These are phyloP conservation scores for Sistotremastrum niveocremeum DNA, from an alignment of 768 basidiomycete species.

Conservation along the genomic window DNA sequence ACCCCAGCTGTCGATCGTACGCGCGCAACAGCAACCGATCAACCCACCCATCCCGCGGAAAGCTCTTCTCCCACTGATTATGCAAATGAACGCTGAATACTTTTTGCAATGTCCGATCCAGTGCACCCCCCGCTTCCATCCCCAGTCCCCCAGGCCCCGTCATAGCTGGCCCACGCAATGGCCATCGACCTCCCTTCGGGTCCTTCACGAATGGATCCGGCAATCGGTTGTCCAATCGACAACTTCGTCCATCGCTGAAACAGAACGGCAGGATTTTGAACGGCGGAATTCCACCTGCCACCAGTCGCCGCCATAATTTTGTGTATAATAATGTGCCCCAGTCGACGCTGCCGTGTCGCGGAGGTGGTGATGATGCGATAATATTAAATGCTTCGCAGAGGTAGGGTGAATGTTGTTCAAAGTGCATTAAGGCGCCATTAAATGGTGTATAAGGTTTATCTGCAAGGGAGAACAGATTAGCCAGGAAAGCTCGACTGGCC, in stretches of 20 bases:
- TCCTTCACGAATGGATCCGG: slow-evolving; percentile 71
- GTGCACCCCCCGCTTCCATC: slow-evolving; percentile 44
- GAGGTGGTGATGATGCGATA: slow-evolving; percentile 64
- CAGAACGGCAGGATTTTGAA: slow-evolving; percentile 94
- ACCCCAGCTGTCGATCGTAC: slow-evolving; percentile 32
- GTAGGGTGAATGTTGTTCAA: slow-evolving; percentile 82
- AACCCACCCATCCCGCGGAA: slow-evolving; percentile 79
- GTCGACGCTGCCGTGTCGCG: slow-evolving; percentile 69
- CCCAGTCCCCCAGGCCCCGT: slow-evolving; percentile 58
- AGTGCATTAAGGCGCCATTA: slow-evolving; percentile 93
- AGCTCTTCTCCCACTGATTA: slow-evolving; percentile 90
- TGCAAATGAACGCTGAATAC: slow-evolving; percentile 88
- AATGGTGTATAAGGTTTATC: slow-evolving; percentile 67
- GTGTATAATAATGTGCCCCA: slow-evolving; percentile 91
- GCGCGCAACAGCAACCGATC: slow-evolving; percentile 56
- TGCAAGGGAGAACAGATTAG: slow-evolving; percentile 14
- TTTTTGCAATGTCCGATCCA: slow-evolving; percentile 49
- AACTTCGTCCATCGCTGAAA: slow-evolving; percentile 84
- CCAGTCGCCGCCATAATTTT: slow-evolving; percentile 78
- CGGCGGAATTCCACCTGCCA: slow-evolving; percentile 58
- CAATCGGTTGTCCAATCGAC: slow-evolving; percentile 83
- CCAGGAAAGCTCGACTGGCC: neutral
- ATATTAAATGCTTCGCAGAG: slow-evolving; percentile 93
- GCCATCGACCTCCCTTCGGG: slow-evolving; percentile 32
- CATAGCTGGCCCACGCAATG: no score